A percentile compares a stretch with the other conserved stretches of the same genome.
These are phyloP conservation scores for Trichoderma sp. DNA, from an alignment of 2,329 filamentous ascomycete species.

Conservation along the genomic window DNA sequence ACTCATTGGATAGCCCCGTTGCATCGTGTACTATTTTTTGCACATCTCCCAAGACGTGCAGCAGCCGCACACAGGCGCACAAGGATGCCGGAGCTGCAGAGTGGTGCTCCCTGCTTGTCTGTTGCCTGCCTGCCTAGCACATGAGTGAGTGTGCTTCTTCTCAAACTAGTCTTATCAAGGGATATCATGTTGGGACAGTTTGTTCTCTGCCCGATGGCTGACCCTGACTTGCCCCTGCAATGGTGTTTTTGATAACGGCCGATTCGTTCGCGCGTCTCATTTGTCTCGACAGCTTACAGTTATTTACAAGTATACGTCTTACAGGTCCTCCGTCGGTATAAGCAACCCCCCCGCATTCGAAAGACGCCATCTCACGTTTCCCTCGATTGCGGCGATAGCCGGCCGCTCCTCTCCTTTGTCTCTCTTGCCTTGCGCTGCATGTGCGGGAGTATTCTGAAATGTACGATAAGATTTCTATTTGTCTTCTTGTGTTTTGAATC, in stretches of 20 bases:
- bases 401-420: not conserved
- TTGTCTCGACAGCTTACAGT: not conserved
- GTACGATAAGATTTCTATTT: not conserved
- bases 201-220: not conserved
- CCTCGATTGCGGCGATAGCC: not conserved
- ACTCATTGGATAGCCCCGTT: not conserved
- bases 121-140: not conserved
- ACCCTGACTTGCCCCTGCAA: not conserved
- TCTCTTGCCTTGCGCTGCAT: not conserved
- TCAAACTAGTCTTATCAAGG: constrained; percentile 8
- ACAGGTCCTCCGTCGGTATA: not conserved
- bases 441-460: not conserved
- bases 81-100: constrained; percentile 16
- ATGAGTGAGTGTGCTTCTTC: not conserved
- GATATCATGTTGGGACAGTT: not conserved
- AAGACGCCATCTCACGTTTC: not conserved
- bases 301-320: not conserved
- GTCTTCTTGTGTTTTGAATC: not conserved
- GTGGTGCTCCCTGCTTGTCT: not conserved
- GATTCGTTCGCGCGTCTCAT: not conserved
- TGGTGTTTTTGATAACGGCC: not conserved
- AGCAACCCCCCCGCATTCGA: constrained; percentile 8
- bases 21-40: constrained; percentile 14
- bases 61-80: constrained; percentile 10
- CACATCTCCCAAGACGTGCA: constrained; percentile 14